Base-by-base conservation (phyloP, 2,329 filamentous ascomycete genomes). In the Hypocreales sp. region DNA sequence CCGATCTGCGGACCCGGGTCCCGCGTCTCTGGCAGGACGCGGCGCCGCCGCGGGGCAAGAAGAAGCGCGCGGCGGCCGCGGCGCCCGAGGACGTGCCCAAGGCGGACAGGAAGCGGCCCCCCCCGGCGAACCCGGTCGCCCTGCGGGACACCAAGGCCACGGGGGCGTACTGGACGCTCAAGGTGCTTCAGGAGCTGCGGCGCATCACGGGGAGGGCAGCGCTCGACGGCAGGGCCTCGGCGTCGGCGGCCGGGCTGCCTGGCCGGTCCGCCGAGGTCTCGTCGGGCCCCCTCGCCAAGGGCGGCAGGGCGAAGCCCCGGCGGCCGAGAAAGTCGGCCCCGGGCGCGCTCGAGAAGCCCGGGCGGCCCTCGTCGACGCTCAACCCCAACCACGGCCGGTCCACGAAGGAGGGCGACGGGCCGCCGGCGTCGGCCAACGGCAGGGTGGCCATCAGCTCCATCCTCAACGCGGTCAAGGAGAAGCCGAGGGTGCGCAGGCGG, bases 21-120 rank as follows among this genome's bases (percentile, higher is more conserved):
- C 65, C 70, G 2, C 60, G 64, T 25, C 52, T 78, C 4, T 78
- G 72, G 71, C 50, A 67, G 31, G 61, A 61, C 0, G 58, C 60
- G 0, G 58, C 61, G 25, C 58, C 54, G 30, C 49, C 53, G 25
- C 62, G 59, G 38, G 39, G 37, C 11, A 53, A 48, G 38, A 55
- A 49, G 35, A 53, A 48, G 34, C 42, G 47, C 17, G 52, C 53
- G 17, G 43, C 40, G 5, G 34, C 34, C 14, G 40, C 40, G 18
- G 29, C 28, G 5, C 21, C 33, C 6, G 42, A 40, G 24, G 42
- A 41, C 5, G 37, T 29, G 16, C 33, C 41, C 10, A 42, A 49
- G 38, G 29, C 36, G 23, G 33, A 52, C 24, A 36, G 31, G 17
- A 45, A 47, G 29, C 53, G 50, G 20, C 48, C 50, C 2, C 38